Evolutionary conservation across 1,139 yeast genomes (phyloP), one percentile per base, ranked within the genome.

Genomic region (Taphrina flavorubra): DNA sequence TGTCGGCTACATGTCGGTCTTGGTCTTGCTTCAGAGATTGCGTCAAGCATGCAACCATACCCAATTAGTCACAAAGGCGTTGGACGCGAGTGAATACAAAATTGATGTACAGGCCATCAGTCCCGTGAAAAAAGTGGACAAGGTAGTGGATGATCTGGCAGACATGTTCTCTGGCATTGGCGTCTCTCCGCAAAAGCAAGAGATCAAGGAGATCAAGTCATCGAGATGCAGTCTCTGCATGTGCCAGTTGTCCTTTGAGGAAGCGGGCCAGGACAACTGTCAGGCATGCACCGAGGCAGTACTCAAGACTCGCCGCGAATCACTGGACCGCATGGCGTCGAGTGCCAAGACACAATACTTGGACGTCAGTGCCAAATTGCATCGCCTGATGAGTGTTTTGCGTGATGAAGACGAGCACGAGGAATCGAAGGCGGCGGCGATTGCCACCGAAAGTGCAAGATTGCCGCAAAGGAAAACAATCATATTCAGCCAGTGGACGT

Each of bases 41-140:
- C 82, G 98, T 69, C 98, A 92, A 76, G 85, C 89, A 0, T 92
- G 97, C 76, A 90, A 97, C 75, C 97, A 92, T 76, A 83, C 88
- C 2, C 65, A 70, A 18, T 55, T 58, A 51, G 62, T 61, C 44
- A 56, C 51, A 36, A 42, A 63, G 20, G 57, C 58, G 14, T 40
- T 69, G n/a, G 67, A 63, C 31, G 55, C 34, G 16, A 53, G 55
- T 18, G 67, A 63, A 7, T 63, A 63, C 59, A 49, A 61, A 16
- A 59, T 63, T 25, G 64, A 69, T 40, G 46, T 25, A 31, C 57
- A 63, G 10, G 60, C 70, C 2, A 31, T 55, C 47, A 51, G 44
- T 25, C 57, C 58, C 14, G 51, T 44, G n/a, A 60, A 51, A 37
- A 51, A 62, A 42, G 56, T 44, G n/a, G 71, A 69, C 16, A 51